Conservation (phyloP, 768 basidiomycete species). For the Gyrodon lividus region DNA sequence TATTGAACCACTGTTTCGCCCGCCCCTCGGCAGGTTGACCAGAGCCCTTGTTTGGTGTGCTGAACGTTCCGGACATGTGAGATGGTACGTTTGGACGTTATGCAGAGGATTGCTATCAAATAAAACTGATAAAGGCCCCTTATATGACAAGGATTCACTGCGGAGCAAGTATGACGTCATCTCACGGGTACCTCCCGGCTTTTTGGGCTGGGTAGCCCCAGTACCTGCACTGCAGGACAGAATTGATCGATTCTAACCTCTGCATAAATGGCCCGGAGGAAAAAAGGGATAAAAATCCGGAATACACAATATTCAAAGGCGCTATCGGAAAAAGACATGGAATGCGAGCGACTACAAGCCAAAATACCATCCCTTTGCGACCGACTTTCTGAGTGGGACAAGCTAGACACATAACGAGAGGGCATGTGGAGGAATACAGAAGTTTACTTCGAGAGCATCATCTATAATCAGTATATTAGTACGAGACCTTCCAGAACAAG, state of each 20-base stretch:
- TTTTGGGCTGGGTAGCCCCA: too few species aligned
- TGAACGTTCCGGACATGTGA: constrained; percentile 17
- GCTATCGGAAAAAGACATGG: neutral
- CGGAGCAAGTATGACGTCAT: constrained; percentile 20
- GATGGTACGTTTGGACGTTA: neutral
- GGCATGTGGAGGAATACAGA: constrained; percentile 13
- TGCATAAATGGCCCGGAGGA: neutral
- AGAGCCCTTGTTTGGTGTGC: constrained; percentile 2
- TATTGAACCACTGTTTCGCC: constrained; percentile 45
- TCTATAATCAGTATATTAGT: constrained; percentile 38
- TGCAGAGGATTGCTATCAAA: too few species aligned
- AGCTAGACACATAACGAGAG: constrained; percentile 1
- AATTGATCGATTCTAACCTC: neutral
- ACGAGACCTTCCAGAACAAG: constrained; percentile 5
- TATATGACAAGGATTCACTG: neutral
- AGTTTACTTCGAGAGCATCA: constrained; percentile 71
- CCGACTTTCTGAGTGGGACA: constrained; percentile 1
- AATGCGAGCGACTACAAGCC: constrained; percentile 10
- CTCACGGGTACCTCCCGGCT: neutral
- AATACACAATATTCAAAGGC: neutral
- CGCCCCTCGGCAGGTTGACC: neutral
- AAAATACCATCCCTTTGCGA: neutral
- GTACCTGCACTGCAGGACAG: too few species aligned
- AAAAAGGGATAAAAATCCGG: neutral
- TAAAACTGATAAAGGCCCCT: neutral